Conservation (phyloP, 2,329 filamentous ascomycete species). For the Trichoderma asperellum region DNA sequence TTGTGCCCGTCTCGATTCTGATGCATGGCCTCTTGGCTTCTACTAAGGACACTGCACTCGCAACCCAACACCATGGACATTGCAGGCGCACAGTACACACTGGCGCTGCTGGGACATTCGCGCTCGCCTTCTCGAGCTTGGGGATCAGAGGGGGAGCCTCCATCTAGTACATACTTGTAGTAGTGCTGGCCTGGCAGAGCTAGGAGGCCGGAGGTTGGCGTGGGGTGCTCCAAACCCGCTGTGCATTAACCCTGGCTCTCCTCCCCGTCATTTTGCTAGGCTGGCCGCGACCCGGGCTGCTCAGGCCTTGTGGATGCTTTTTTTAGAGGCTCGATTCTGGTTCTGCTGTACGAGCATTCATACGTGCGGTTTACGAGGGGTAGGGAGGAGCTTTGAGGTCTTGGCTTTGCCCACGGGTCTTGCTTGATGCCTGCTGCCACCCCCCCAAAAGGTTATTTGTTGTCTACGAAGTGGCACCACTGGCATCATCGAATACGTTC, state of each 20-base stretch:
- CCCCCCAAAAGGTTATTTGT: constrained; percentile 21
- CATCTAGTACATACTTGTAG: not conserved
- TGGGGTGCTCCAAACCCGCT: constrained; percentile 29
- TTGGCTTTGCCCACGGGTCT: constrained; percentile 21
- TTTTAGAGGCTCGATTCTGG: constrained; percentile 26
- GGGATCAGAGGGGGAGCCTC: constrained; percentile 20
- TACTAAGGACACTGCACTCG: not conserved
- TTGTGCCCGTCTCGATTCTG: not conserved
- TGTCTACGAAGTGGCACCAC: constrained; percentile 26
- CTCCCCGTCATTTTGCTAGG: constrained; percentile 28
- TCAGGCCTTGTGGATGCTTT: constrained; percentile 25
- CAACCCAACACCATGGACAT: not conserved
- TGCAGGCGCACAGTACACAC: constrained; percentile 8
- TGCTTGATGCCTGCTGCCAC: constrained; percentile 21
- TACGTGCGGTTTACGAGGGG: constrained; percentile 11
- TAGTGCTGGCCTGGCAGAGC: constrained; percentile 8
- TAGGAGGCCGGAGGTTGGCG: constrained; percentile 24
- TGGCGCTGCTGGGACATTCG: not conserved
- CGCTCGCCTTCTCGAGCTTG: not conserved
- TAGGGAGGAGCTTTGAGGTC: not conserved
- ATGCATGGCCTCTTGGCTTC: constrained; percentile 1
- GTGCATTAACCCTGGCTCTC: constrained; percentile 26
- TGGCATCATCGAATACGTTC: constrained; percentile 11
- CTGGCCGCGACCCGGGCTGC: constrained; percentile 26
- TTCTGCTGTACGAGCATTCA: constrained; percentile 10